Evolutionary conservation across 805 yeast species (phyloP).

Genomic region (Tetrapisispora pingtungensis): DNA sequence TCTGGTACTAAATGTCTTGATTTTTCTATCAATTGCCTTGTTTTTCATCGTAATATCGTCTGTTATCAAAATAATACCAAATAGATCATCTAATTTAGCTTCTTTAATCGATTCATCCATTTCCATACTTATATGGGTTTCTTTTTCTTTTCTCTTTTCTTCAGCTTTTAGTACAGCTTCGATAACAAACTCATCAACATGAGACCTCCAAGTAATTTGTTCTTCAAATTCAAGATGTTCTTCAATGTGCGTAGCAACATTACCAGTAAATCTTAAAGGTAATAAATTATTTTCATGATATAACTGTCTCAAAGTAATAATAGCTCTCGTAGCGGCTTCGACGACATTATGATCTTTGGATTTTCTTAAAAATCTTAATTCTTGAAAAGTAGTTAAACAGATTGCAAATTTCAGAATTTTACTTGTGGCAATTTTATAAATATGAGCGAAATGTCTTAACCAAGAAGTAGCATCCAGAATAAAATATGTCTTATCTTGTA

Average conservation of each 20-base stretch:
- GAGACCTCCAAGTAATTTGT: conserved; percentile 61
- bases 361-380: conserved; percentile 57
- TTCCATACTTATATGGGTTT: neutral
- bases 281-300: conserved; percentile 44
- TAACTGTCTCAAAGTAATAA: conserved; percentile 60
- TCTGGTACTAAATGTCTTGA: conserved; percentile 27
- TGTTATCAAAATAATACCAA: conserved; percentile 44
- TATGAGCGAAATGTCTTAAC: conserved; percentile 70
- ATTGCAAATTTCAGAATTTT: conserved; percentile 50
- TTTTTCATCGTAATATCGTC: conserved; percentile 67
- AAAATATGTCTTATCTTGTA: conserved; percentile 36
- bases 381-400: conserved; percentile 72
- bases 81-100: neutral
- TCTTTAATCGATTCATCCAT: neutral
- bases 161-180: conserved; percentile 35
- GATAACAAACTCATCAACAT: conserved; percentile 59
- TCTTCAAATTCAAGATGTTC: conserved; percentile 68
- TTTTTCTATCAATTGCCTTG: conserved; percentile 28
- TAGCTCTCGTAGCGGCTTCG: conserved; percentile 75
- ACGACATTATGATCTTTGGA: conserved; percentile 64
- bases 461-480: conserved; percentile 72
- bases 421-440: conserved; percentile 57
- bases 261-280: conserved; percentile 61
- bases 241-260: conserved; percentile 54
- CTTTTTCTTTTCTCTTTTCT: conserved; percentile 5